A percentile compares a stretch with the other conserved stretches of the same genome.
phyloP scores from a whole-genome alignment of 2,329 filamentous ascomycete genomes.

The Xylaria sp. region DNA sequence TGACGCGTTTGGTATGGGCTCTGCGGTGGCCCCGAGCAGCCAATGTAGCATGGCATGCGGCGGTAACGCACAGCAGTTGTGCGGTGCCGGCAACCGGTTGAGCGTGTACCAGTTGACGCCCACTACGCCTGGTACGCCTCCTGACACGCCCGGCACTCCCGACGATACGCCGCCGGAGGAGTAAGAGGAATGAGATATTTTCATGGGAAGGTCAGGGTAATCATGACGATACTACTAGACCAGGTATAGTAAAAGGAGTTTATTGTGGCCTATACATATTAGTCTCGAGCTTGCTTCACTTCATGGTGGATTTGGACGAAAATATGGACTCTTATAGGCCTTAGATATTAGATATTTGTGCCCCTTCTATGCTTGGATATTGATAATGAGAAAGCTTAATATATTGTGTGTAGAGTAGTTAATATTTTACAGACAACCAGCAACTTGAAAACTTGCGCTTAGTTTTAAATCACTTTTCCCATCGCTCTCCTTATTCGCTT shows the following conservation, averaged over 20 bases:
- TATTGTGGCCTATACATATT: neutral
- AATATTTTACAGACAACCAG: no score
- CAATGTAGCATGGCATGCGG: slow-evolving; percentile 48
- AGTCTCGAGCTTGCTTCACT: slow-evolving; percentile 10
- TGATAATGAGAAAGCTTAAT: neutral
- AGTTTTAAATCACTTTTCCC: no score
- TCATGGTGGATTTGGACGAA: slow-evolving; percentile 11
- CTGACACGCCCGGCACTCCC: neutral
- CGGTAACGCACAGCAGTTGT: slow-evolving; percentile 46
- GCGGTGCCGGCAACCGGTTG: slow-evolving; percentile 47
- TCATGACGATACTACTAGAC: neutral
- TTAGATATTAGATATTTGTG: slow-evolving; percentile 3
- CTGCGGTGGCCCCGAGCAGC: slow-evolving; percentile 15
- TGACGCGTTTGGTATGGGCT: slow-evolving; percentile 32
- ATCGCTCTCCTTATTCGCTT: no score
- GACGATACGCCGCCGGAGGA: slow-evolving; percentile 11
- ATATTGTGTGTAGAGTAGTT: neutral
- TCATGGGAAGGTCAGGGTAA: neutral
- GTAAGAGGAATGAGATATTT: slow-evolving; percentile 2
- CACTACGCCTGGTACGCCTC: slow-evolving; percentile 1
- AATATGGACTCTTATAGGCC: neutral
- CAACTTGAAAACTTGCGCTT: no score
- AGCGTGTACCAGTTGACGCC: slow-evolving; percentile 44
- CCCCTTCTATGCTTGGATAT: slow-evolving; percentile 5
- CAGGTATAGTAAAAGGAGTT: slow-evolving; percentile 24